These are phyloP conservation scores for Cryphonectria naterciae DNA, from an alignment of 2,329 filamentous ascomycete genomes.

Conservation along the genomic window DNA sequence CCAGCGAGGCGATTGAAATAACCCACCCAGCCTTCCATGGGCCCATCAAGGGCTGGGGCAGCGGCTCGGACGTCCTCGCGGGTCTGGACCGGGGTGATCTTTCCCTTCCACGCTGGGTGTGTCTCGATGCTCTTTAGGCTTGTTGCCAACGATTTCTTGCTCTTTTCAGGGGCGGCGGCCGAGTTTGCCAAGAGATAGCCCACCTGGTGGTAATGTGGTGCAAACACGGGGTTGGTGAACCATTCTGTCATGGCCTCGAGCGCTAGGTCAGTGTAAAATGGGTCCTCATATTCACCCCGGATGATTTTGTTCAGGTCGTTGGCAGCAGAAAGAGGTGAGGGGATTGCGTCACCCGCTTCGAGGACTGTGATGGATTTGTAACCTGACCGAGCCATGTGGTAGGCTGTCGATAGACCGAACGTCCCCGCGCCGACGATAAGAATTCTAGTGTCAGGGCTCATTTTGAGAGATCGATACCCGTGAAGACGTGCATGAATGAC, in stretches of 20 bases:
- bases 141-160: slow-evolving; percentile 48
- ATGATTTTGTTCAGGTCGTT: slow-evolving; percentile 67
- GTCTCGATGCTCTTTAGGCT: slow-evolving; percentile 45
- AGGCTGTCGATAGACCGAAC: slow-evolving; percentile 55
- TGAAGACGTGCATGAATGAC: neutral
- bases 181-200: slow-evolving; percentile 57
- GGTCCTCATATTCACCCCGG: slow-evolving; percentile 61
- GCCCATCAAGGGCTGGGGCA: slow-evolving; percentile 54
- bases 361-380: slow-evolving; percentile 53
- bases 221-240: slow-evolving; percentile 54
- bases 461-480: neutral
- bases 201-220: slow-evolving; percentile 52
- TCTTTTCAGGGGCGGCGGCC: slow-evolving; percentile 50
- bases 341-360: slow-evolving; percentile 45
- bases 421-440: slow-evolving; percentile 51
- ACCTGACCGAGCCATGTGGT: slow-evolving; percentile 48
- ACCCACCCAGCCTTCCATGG: slow-evolving; percentile 57
- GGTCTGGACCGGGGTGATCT: slow-evolving; percentile 44
- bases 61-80: slow-evolving; percentile 45
- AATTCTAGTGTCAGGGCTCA: slow-evolving; percentile 30
- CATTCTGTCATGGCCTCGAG: slow-evolving; percentile 56
- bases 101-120: slow-evolving; percentile 45
- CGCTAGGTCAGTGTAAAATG: slow-evolving; percentile 57
- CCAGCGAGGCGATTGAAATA: slow-evolving; percentile 63
- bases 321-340: slow-evolving; percentile 56